Evolutionary conservation across 2,329 filamentous ascomycete species (phyloP).

Genomic region (Aspergillus pseudotamarii): DNA sequence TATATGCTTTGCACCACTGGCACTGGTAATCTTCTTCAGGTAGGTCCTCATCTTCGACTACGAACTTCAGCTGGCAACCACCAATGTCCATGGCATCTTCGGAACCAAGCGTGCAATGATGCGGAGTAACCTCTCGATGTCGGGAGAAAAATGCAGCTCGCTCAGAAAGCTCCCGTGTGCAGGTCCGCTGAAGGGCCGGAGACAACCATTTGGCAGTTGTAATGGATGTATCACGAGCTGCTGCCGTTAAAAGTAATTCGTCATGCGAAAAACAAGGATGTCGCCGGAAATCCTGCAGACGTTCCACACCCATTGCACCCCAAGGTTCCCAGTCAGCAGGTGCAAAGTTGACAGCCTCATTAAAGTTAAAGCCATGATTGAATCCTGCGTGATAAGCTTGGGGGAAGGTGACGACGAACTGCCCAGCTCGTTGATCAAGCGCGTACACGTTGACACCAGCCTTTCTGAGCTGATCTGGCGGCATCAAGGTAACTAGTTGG

Average conservation of each 20-base stretch:
- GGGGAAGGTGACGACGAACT: constrained; percentile 95
- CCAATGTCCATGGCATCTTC: constrained; percentile 47
- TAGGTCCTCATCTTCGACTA: constrained; percentile 72
- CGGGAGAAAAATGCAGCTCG: constrained; percentile 69
- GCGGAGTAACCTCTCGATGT: constrained; percentile 60
- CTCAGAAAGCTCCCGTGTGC: constrained; percentile 69
- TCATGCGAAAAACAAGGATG: constrained; percentile 98
- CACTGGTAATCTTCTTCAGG: constrained; percentile 93
- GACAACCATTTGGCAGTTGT: constrained; percentile 94
- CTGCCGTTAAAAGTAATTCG: constrained; percentile 88
- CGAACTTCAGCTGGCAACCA: constrained; percentile 63
- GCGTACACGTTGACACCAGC: constrained; percentile 92
- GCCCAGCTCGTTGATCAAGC: constrained; percentile 91
- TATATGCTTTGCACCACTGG: constrained; percentile 86
- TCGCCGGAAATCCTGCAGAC: constrained; percentile 82
- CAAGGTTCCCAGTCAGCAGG: constrained; percentile 94
- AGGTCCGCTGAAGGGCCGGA: constrained; percentile 79
- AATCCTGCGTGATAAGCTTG: constrained; percentile 97
- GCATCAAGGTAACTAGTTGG: constrained; percentile 93
- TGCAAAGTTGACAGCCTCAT: constrained; percentile 98
- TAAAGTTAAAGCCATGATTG: constrained; percentile 98
- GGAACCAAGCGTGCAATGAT: constrained; percentile 57
- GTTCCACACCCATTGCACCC: constrained; percentile 81
- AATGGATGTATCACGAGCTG: constrained; percentile 77
- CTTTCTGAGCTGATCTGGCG: constrained; percentile 88